phyloP scores from a whole-genome alignment of 768 basidiomycete genomes.

The Plicaturopsis crispa region DNA sequence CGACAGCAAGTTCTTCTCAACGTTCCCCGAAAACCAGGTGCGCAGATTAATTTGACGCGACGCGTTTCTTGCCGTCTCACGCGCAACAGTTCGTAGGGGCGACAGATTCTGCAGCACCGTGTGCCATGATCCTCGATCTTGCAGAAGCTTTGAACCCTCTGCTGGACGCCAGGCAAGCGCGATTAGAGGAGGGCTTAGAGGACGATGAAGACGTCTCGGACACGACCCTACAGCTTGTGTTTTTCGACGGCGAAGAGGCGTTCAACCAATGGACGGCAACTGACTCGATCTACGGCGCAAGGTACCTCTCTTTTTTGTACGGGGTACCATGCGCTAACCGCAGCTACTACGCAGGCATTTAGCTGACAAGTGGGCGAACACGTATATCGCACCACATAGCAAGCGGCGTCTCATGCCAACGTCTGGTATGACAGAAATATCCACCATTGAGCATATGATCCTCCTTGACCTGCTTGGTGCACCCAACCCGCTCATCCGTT shows the following conservation, averaged over 20 bases:
- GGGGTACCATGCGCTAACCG: not conserved
- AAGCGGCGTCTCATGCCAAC: constrained; percentile 47
- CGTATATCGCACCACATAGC: constrained; percentile 51
- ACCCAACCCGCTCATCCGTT: constrained; percentile 62
- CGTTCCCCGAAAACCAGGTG: constrained; percentile 70
- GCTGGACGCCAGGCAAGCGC: constrained; percentile 50
- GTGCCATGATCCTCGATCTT: constrained; percentile 89
- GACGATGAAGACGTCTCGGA: constrained; percentile 75
- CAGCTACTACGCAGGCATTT: constrained; percentile 55
- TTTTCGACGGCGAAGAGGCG: constrained; percentile 98
- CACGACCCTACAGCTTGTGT: constrained; percentile 85
- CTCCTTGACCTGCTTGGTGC: constrained; percentile 90
- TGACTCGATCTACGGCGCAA: constrained; percentile 94
- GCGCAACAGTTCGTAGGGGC: constrained; percentile 83
- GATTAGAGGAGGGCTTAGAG: constrained; percentile 46
- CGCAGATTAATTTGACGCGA: constrained; percentile 11
- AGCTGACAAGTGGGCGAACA: constrained; percentile 74
- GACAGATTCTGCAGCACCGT: constrained; percentile 94
- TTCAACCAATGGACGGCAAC: constrained; percentile 82
- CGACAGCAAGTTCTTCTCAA: constrained; percentile 84
- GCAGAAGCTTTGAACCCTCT: constrained; percentile 77
- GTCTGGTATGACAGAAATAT: constrained; percentile 44
- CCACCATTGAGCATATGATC: constrained; percentile 83
- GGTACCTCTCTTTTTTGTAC: constrained; percentile 36
- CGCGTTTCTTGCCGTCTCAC: constrained; percentile 4